Conservation (phyloP, 2,329 filamentous ascomycete genomes). For the Ophiostoma montium region DNA sequence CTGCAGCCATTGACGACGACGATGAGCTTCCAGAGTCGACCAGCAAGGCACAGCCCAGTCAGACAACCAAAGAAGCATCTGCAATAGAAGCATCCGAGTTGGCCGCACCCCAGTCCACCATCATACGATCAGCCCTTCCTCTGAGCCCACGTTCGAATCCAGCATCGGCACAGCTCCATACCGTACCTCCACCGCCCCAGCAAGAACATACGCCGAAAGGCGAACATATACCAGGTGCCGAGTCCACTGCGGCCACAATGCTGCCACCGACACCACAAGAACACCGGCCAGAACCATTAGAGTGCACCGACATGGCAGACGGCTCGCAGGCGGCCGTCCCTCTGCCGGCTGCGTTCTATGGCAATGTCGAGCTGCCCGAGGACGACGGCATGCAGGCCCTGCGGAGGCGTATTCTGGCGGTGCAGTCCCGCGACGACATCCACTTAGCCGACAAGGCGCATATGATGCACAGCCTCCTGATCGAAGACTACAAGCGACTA, state of each 20-base stretch:
- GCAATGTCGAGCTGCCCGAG: slow-evolving; percentile 41
- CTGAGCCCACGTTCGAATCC: not conserved
- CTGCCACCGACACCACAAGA: not conserved
- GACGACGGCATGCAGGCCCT: slow-evolving; percentile 65
- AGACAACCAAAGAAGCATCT: not conserved
- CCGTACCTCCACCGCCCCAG: not conserved
- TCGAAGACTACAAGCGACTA: slow-evolving; percentile 48
- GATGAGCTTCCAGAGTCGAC: slow-evolving; percentile 15
- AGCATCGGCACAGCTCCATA: not conserved
- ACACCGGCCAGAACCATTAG: not conserved
- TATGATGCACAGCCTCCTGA: slow-evolving; percentile 56
- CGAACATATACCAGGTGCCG: not conserved
- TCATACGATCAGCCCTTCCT: too few relatives aligned
- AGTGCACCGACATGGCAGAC: not conserved
- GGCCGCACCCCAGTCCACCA: not conserved
- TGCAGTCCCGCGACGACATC: slow-evolving; percentile 48
- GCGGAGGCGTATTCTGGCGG: slow-evolving; percentile 51
- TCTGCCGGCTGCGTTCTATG: slow-evolving; percentile 12
- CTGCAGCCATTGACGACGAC: slow-evolving; percentile 7
- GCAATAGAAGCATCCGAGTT: not conserved
- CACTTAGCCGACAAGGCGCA: slow-evolving; percentile 51
- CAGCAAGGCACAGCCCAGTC: not conserved
- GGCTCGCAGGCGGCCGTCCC: not conserved
- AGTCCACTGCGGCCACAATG: not conserved
- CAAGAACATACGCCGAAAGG: not conserved